A percentile compares a stretch with the other conserved stretches of the same genome.
These are phyloP conservation scores for Discostella stelligeroides DNA, from an alignment of 108 stramenopile species.

Conservation along the genomic window DNA sequence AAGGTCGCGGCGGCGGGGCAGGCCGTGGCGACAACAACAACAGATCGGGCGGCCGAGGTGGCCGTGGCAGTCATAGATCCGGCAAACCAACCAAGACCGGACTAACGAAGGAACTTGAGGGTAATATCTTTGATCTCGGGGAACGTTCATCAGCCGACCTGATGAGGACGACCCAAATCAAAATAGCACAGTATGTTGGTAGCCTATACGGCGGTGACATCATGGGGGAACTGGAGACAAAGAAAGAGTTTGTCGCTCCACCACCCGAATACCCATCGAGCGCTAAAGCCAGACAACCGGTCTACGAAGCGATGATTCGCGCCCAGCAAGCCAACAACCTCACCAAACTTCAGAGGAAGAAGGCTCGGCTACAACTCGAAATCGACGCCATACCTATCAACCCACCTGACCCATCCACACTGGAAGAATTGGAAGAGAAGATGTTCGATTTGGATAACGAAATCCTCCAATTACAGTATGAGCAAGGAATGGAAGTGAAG, in stretches of 20 bases:
- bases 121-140: constrained; percentile 21
- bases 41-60: not conserved
- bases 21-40: constrained; percentile 3
- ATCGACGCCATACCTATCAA: not conserved
- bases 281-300: constrained; percentile 3
- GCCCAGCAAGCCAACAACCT: constrained; percentile 19
- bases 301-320: constrained; percentile 16
- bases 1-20: not conserved
- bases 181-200: constrained; percentile 20
- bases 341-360: not conserved
- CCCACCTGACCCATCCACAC: not conserved
- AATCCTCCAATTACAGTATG: constrained; percentile 8
- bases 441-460: constrained; percentile 16
- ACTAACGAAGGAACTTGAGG: constrained; percentile 15
- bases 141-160: constrained; percentile 22
- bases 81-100: constrained; percentile 8
- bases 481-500: not conserved
- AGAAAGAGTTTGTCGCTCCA: constrained; percentile 23
- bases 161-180: constrained; percentile 19
- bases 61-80: not conserved
- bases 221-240: constrained; percentile 29
- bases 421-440: constrained; percentile 15
- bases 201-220: constrained; percentile 19
- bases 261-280: constrained; percentile 13
- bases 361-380: constrained; percentile 5